These are phyloP conservation scores for Babesia ovis DNA, from an alignment of 169 alveolate genomes.

Conservation along the genomic window DNA sequence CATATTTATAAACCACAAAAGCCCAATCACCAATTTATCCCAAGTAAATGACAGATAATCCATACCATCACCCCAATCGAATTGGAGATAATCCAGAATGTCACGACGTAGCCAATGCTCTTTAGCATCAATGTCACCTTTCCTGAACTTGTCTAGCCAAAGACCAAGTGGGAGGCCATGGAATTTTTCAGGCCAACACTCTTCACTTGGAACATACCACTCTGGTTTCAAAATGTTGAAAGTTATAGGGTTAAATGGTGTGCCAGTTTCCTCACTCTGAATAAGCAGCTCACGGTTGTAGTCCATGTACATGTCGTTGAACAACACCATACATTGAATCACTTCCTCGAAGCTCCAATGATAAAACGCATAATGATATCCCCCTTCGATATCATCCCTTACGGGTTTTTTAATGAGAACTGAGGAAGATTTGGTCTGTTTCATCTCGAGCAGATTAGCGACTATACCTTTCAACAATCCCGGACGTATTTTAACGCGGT, in stretches of 20 bases:
- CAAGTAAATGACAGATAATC: slow-evolving; percentile 72
- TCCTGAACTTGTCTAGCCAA: slow-evolving; percentile 59
- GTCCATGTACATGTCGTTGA: slow-evolving; percentile 66
- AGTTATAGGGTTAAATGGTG: slow-evolving; percentile 54
- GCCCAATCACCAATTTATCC: slow-evolving; percentile 66
- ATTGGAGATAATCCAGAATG: slow-evolving; percentile 66
- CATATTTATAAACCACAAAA: slow-evolving; percentile 63
- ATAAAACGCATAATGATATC: slow-evolving; percentile 71
- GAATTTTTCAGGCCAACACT: slow-evolving; percentile 68
- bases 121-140: slow-evolving; percentile 76
- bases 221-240: slow-evolving; percentile 40
- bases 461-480: slow-evolving; percentile 40
- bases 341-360: slow-evolving; percentile 76
- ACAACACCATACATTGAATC: slow-evolving; percentile 65
- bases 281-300: slow-evolving; percentile 56
- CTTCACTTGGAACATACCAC: slow-evolving; percentile 55
- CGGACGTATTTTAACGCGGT: slow-evolving; percentile 26
- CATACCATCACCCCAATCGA: slow-evolving; percentile 72
- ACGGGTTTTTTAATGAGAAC: slow-evolving; percentile 35
- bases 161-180: slow-evolving; percentile 73
- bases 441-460: slow-evolving; percentile 31
- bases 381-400: slow-evolving; percentile 68
- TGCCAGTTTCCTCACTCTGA: slow-evolving; percentile 33
- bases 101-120: slow-evolving; percentile 72
- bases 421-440: slow-evolving; percentile 31